Conservation (phyloP, 2,329 filamentous ascomycete genomes). For the Coniella vitis region DNA sequence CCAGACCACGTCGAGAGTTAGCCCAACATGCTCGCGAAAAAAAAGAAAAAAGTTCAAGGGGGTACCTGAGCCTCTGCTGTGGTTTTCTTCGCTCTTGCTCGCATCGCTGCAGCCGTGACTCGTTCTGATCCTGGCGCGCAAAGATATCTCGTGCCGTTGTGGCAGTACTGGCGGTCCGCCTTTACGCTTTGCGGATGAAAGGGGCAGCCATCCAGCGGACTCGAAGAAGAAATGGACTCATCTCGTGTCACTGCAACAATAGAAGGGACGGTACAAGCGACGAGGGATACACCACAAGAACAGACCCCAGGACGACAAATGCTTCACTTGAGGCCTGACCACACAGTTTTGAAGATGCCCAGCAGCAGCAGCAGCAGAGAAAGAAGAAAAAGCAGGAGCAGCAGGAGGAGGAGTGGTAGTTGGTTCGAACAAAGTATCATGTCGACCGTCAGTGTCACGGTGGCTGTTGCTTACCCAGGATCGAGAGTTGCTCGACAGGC, state of each 20-base stretch:
- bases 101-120: too few species aligned
- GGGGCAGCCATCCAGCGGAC: too few species aligned
- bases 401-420: not conserved
- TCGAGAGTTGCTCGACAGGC: slow-evolving; percentile 69
- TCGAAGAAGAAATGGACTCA: too few species aligned
- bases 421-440: slow-evolving; percentile 11
- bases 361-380: too few species aligned
- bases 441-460: slow-evolving; percentile 4
- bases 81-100: too few species aligned
- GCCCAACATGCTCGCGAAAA: slow-evolving; percentile 16
- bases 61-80: too few species aligned
- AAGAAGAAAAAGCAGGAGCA: not conserved
- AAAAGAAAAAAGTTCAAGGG: slow-evolving; percentile 8
- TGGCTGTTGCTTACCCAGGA: slow-evolving; percentile 60
- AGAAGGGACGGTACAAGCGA: slow-evolving; percentile 5
- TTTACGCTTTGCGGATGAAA: too few species aligned
- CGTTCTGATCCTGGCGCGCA: too few species aligned
- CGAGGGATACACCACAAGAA: not conserved
- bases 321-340: slow-evolving; percentile 13
- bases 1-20: slow-evolving; percentile 26
- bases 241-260: not conserved
- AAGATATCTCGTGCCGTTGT: too few species aligned
- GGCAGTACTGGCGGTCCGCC: too few species aligned
- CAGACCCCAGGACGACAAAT: not conserved
- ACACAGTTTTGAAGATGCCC: too few species aligned